Percentiles rank a stretch among this genome's conserved stretches.
Evolutionary conservation across 108 stramenopile species (phyloP).

Genomic region (Nitzschia putrida): DNA sequence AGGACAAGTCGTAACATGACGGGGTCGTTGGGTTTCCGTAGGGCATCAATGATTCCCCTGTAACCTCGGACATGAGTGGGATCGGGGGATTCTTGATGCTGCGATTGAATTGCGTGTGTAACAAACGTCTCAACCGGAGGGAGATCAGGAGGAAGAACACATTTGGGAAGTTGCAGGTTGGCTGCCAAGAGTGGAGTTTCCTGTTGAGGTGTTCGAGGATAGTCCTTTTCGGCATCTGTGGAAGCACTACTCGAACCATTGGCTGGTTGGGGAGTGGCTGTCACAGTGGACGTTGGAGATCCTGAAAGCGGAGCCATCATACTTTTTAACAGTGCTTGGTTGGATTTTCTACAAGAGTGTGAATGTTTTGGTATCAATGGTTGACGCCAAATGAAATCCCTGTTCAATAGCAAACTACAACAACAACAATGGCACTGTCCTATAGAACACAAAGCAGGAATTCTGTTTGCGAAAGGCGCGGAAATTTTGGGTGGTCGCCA

Average conservation of each 20-base stretch:
- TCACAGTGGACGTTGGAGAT: not conserved
- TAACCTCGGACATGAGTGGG: slow-evolving; percentile 34
- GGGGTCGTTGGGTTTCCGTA: slow-evolving; percentile 45
- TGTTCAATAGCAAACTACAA: too few relatives aligned
- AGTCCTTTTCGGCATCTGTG: not conserved
- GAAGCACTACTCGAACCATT: not conserved
- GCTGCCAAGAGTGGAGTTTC: not conserved
- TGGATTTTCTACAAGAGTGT: not conserved
- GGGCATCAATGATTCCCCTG: slow-evolving; percentile 41
- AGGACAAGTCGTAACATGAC: slow-evolving; percentile 41
- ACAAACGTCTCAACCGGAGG: slow-evolving; percentile 58
- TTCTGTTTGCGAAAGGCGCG: too few relatives aligned
- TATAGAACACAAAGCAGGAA: too few relatives aligned
- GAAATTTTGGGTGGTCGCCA: too few relatives aligned
- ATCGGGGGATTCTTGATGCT: slow-evolving; percentile 22
- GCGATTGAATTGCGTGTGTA: slow-evolving; percentile 39
- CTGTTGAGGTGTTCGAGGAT: not conserved
- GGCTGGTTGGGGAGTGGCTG: not conserved
- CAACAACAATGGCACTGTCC: too few relatives aligned
- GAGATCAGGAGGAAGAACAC: slow-evolving; percentile 49
- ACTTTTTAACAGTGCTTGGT: not conserved
- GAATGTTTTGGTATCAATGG: not conserved
- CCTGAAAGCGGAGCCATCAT: not conserved
- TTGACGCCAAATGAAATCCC: too few relatives aligned
- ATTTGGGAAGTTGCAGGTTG: slow-evolving; percentile 32